Evolutionary conservation across 2,329 filamentous ascomycete genomes (phyloP).

Genomic region (Nothomitra cinnamomea): DNA sequence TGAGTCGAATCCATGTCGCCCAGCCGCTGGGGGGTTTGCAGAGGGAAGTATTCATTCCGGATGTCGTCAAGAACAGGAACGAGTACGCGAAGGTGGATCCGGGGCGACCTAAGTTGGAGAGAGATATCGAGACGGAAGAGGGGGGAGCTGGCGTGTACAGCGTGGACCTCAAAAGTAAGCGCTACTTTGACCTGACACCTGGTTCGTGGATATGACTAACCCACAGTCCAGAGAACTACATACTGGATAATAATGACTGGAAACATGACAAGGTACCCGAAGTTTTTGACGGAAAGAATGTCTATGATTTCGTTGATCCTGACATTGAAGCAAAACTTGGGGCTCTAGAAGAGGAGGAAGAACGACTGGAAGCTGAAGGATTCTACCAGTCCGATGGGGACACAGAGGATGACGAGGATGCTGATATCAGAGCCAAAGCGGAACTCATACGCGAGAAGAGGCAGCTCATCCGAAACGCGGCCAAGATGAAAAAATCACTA

Average conservation of each 20-base stretch:
- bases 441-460: conserved; percentile 93
- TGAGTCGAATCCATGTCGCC: conserved; percentile 93
- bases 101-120: conserved; percentile 62
- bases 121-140: conserved; percentile 79
- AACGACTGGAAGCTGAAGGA: conserved; percentile 76
- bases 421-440: conserved; percentile 78
- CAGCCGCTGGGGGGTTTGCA: conserved; percentile 67
- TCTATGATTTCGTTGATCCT: conserved; percentile 92
- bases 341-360: conserved; percentile 88
- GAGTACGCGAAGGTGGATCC: conserved; percentile 87
- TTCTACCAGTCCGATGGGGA: conserved; percentile 77
- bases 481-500: conserved; percentile 85
- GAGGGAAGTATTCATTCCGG: conserved; percentile 75
- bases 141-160: conserved; percentile 94
- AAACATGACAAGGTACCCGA: conserved; percentile 94
- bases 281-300: conserved; percentile 86
- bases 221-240: conserved; percentile 49
- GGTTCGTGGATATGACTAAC: neutral
- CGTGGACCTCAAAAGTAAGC: conserved; percentile 54
- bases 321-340: conserved; percentile 90
- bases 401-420: conserved; percentile 74
- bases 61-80: conserved; percentile 60
- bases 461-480: conserved; percentile 79
- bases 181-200: neutral
- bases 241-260: conserved; percentile 80